These are phyloP conservation scores for Lupinus albus DNA, from an alignment of 306 rosid genomes.

Conservation along the genomic window DNA sequence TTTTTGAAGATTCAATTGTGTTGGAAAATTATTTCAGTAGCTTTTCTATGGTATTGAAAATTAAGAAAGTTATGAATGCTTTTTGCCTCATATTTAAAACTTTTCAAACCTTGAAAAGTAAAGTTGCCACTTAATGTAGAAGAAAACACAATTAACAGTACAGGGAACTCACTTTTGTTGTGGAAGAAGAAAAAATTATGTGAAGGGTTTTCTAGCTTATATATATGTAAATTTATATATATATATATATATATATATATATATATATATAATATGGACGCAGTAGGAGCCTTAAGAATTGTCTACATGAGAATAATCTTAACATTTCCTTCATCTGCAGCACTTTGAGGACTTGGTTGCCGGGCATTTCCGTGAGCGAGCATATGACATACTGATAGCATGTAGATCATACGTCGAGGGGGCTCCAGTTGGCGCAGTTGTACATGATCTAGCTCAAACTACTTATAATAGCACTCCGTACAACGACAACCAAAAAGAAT, in stretches of 20 bases:
- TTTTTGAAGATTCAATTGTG: no score
- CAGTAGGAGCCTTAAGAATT: conserved; percentile 4
- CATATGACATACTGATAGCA: conserved; percentile 58
- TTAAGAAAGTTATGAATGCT: neutral
- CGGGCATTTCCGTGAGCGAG: conserved; percentile 57
- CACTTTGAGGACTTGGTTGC: conserved; percentile 72
- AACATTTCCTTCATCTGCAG: conserved; percentile 50
- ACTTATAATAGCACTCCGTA: neutral
- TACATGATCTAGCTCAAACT: conserved; percentile 30
- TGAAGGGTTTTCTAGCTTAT: neutral
- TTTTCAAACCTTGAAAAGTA: neutral
- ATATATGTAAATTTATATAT: no score
- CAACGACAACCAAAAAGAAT: conserved; percentile 41
- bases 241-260: no score
- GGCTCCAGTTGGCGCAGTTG: conserved; percentile 54
- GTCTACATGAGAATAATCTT: neutral
- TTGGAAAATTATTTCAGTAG: neutral
- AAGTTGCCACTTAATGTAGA: neutral
- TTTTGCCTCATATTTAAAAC: neutral
- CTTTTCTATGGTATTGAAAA: neutral
- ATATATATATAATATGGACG: no score
- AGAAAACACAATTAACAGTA: conserved; percentile 1
- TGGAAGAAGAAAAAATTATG: neutral
- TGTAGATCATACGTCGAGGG: conserved; percentile 67
- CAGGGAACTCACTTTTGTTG: neutral